These are phyloP conservation scores for Fusarium circinatum DNA, from an alignment of 2,329 filamentous ascomycete species.

Conservation along the genomic window DNA sequence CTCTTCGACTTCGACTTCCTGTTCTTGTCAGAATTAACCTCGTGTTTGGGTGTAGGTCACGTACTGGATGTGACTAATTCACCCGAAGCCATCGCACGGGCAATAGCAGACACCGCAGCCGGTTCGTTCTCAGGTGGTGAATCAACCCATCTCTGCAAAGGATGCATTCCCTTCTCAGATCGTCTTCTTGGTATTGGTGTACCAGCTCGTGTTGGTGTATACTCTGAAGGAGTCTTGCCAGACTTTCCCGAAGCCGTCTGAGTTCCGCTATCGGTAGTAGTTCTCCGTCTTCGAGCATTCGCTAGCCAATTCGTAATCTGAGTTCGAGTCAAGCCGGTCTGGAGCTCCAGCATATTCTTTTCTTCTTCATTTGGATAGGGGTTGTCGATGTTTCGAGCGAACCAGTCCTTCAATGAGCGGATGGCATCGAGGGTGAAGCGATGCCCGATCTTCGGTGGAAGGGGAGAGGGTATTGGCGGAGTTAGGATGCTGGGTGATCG, in stretches of 20 bases:
- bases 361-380: constrained; percentile 87
- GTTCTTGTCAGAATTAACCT: constrained; percentile 49
- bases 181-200: constrained; percentile 44
- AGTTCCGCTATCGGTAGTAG: constrained; percentile 62
- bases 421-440: constrained; percentile 25
- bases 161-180: constrained; percentile 30
- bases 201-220: constrained; percentile 65
- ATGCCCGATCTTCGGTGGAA: constrained; percentile 24
- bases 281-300: constrained; percentile 79
- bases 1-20: constrained; percentile 22
- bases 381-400: constrained; percentile 76
- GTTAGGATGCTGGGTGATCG: not conserved
- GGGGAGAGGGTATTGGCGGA: not conserved
- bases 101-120: constrained; percentile 46
- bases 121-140: constrained; percentile 49
- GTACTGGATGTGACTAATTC: constrained; percentile 9
- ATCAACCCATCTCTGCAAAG: constrained; percentile 48
- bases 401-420: constrained; percentile 78
- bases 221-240: not conserved
- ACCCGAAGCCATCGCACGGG: constrained; percentile 41
- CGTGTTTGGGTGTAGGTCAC: constrained; percentile 48
- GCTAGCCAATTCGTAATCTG: constrained; percentile 91
- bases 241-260: not conserved
- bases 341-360: constrained; percentile 76
- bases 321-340: constrained; percentile 79